Conservation (phyloP, 1,284 basidiomycete species). For the Leucoagaricus sp. region DNA sequence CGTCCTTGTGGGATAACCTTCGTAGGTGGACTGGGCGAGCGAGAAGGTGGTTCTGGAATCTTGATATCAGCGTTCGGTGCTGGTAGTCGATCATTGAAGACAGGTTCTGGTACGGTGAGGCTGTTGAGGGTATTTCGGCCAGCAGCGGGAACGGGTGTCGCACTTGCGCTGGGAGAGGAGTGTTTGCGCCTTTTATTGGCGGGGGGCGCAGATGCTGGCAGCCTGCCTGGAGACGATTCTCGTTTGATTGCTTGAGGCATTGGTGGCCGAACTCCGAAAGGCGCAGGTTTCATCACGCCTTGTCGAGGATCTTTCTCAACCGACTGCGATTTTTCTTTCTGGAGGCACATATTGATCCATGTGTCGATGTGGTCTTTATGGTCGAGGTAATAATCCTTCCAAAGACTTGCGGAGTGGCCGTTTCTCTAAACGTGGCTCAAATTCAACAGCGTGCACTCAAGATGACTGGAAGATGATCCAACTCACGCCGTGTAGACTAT, state of each 20-base stretch:
- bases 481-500: conserved; percentile 45
- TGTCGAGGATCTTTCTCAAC: conserved; percentile 14
- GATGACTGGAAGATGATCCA: conserved; percentile 8
- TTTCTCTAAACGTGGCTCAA: too few species aligned
- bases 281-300: conserved; percentile 22
- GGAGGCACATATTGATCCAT: conserved; percentile 42
- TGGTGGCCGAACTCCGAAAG: conserved; percentile 53
- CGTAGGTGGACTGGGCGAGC: conserved; percentile 66
- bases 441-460: too few species aligned
- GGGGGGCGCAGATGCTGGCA: conserved; percentile 23
- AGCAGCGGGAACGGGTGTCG: conserved; percentile 20
- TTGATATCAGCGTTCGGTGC: conserved; percentile 56
- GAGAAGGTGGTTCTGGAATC: conserved; percentile 60
- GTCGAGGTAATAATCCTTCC: conserved; percentile 77
- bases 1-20: conserved; percentile 44
- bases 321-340: conserved; percentile 25
- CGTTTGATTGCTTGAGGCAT: conserved; percentile 48
- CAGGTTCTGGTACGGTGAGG: conserved; percentile 47
- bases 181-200: conserved; percentile 22
- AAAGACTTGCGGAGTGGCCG: conserved; percentile 49
- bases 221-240: conserved; percentile 39
- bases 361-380: conserved; percentile 58
- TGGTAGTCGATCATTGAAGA: conserved; percentile 47
- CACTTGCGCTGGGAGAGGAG: conserved; percentile 5
- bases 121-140: conserved; percentile 55